phyloP scores from a whole-genome alignment of 2,329 filamentous ascomycete genomes.

The Colletotrichum phormii region DNA sequence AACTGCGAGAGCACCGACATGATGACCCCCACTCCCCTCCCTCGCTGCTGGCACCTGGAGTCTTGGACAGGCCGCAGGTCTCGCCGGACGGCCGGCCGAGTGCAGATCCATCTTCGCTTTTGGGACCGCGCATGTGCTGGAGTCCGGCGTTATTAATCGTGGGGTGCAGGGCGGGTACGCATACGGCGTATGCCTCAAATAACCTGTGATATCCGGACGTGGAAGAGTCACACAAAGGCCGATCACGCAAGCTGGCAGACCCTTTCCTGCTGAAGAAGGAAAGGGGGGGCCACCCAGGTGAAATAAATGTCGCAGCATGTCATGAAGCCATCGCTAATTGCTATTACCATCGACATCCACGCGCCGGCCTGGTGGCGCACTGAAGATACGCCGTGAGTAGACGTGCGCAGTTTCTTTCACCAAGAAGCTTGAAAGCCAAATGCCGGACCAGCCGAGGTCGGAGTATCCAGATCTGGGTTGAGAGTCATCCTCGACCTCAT shows the following conservation, averaged over 20 bases:
- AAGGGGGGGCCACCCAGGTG: not conserved
- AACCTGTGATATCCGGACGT: slow-evolving; percentile 30
- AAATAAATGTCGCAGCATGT: slow-evolving; percentile 30
- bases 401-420: slow-evolving; percentile 1
- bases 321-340: slow-evolving; percentile 29
- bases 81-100: slow-evolving; percentile 33
- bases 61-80: slow-evolving; percentile 15
- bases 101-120: slow-evolving; percentile 21
- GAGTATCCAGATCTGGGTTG: slow-evolving; percentile 25
- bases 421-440: not conserved
- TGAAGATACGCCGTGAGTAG: slow-evolving; percentile 14
- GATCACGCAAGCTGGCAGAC: slow-evolving; percentile 27
- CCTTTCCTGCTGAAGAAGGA: slow-evolving; percentile 1
- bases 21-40: slow-evolving; percentile 30
- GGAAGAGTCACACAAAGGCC: slow-evolving; percentile 27
- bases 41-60: slow-evolving; percentile 17
- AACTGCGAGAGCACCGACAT: slow-evolving; percentile 32
- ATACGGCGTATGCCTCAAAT: slow-evolving; percentile 31
- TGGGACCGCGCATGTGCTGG: slow-evolving; percentile 29
- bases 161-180: slow-evolving; percentile 31
- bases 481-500: slow-evolving; percentile 17
- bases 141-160: slow-evolving; percentile 32
- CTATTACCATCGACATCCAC: slow-evolving; percentile 28
- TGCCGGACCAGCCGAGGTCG: slow-evolving; percentile 30
- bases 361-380: slow-evolving; percentile 14